phyloP scores from a whole-genome alignment of 495 filamentous ascomycete genomes.

The Annulohypoxylon stygium region DNA sequence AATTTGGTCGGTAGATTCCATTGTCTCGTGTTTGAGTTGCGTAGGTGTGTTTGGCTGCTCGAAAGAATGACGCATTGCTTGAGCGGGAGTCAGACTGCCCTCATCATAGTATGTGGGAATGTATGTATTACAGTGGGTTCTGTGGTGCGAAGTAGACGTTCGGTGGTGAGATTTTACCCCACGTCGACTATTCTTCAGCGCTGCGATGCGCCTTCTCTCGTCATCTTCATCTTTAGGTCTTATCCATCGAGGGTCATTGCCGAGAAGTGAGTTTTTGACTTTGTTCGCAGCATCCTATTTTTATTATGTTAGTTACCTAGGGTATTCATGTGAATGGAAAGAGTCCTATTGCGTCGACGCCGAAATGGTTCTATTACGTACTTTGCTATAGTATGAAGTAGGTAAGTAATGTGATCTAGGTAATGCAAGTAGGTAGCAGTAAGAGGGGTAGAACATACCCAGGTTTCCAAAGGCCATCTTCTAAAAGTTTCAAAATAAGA shows the following conservation, averaged over 20 bases:
- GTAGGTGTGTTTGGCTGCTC: constrained; percentile 16
- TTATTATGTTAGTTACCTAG: constrained; percentile 23
- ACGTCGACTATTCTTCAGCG: constrained; percentile 49
- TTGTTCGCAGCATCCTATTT: constrained; percentile 61
- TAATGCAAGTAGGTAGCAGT: background rate
- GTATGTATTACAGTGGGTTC: background rate
- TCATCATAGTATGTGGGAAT: constrained; percentile 16
- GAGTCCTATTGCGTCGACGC: background rate
- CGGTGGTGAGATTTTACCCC: constrained; percentile 29
- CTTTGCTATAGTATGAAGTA: constrained; percentile 47
- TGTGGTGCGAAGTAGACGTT: background rate
- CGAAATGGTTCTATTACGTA: constrained; percentile 18
- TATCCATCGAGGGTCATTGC: constrained; percentile 62
- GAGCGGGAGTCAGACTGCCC: constrained; percentile 37
- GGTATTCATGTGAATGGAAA: background rate
- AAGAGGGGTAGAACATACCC: constrained; percentile 47
- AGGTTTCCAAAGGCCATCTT: constrained; percentile 59
- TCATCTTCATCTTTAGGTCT: constrained; percentile 60
- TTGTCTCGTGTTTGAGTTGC: background rate
- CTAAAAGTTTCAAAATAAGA: constrained; percentile 59
- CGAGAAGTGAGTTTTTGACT: constrained; percentile 60
- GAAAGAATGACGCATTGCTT: constrained; percentile 42
- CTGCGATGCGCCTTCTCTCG: constrained; percentile 56
- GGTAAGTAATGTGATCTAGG: constrained; percentile 32
- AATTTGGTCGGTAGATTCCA: background rate